These are phyloP conservation scores for Chaetothyriales sp. DNA, from an alignment of 2,329 filamentous ascomycete species.

Conservation along the genomic window DNA sequence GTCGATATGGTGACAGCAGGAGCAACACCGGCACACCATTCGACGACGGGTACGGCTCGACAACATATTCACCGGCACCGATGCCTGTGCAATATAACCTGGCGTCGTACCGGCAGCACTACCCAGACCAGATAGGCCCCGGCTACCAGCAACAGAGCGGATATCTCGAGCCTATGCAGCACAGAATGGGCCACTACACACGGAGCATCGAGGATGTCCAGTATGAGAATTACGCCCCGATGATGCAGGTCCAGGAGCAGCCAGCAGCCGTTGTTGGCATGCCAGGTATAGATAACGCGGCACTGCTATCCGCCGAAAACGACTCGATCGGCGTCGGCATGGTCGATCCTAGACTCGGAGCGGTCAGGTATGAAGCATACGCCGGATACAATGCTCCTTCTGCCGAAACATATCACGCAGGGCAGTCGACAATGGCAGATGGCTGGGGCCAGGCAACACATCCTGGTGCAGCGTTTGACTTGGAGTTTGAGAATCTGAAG, in stretches of 20 bases:
- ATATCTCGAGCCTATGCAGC: slow-evolving; percentile 9
- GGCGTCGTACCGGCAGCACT: slow-evolving; percentile 12
- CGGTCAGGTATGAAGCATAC: slow-evolving; percentile 19
- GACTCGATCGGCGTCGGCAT: slow-evolving; percentile 20
- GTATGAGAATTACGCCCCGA: slow-evolving; percentile 20
- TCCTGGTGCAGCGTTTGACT: slow-evolving; percentile 14
- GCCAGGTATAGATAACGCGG: slow-evolving; percentile 19
- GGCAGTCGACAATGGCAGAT: slow-evolving; percentile 23
- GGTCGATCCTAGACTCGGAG: slow-evolving; percentile 28
- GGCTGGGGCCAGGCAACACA: slow-evolving; percentile 17
- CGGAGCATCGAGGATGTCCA: slow-evolving; percentile 15
- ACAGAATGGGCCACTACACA: slow-evolving; percentile 5
- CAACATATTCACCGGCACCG: slow-evolving; percentile 4
- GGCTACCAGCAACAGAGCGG: slow-evolving; percentile 7
- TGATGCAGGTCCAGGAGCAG: slow-evolving; percentile 6
- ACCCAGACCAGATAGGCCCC: slow-evolving; percentile 18
- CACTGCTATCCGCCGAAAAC: slow-evolving; percentile 3
- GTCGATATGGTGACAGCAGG: slow-evolving; percentile 10
- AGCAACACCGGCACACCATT: slow-evolving; percentile 15
- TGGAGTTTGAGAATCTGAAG: slow-evolving; percentile 13
- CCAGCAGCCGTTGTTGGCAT: slow-evolving; percentile 30
- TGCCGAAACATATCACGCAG: slow-evolving; percentile 17
- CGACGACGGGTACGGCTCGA: slow-evolving; percentile 8
- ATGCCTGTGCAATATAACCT: slow-evolving; percentile 8
- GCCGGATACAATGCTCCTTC: slow-evolving; percentile 13